Conservation (phyloP, 768 basidiomycete species). For the Pisolithus orientalis region DNA sequence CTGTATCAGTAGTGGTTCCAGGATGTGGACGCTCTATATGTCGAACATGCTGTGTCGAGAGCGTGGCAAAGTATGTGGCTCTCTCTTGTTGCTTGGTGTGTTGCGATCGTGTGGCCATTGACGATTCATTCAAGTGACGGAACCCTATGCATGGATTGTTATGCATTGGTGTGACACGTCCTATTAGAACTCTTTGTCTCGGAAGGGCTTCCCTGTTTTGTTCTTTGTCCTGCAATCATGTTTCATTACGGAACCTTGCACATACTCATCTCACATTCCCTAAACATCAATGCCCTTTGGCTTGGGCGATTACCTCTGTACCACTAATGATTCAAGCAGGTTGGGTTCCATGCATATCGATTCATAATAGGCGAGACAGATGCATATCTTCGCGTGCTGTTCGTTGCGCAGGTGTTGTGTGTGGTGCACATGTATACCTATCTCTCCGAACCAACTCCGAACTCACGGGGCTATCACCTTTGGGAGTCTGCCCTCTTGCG, state of each 20-base stretch:
- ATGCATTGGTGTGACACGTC: conserved; percentile 16
- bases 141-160: conserved; percentile 27
- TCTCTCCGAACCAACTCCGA: too few species aligned
- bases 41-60: conserved; percentile 31
- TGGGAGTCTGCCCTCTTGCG: too few species aligned
- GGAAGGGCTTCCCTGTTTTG: neutral
- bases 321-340: too few species aligned
- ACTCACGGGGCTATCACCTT: too few species aligned
- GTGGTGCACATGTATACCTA: too few species aligned
- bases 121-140: conserved; percentile 17
- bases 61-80: conserved; percentile 26
- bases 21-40: conserved; percentile 33
- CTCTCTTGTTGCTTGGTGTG: neutral
- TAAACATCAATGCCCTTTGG: too few species aligned
- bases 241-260: neutral
- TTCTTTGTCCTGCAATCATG: neutral
- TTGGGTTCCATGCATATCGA: too few species aligned
- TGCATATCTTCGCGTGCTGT: too few species aligned
- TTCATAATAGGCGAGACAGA: too few species aligned
- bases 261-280: too few species aligned
- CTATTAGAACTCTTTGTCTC: neutral
- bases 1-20: conserved; percentile 12
- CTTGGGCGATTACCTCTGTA: too few species aligned
- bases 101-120: conserved; percentile 2
- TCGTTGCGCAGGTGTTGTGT: too few species aligned